Evolutionary conservation across 2,329 filamentous ascomycete genomes (phyloP).

Genomic region (Cytospora leucostoma): DNA sequence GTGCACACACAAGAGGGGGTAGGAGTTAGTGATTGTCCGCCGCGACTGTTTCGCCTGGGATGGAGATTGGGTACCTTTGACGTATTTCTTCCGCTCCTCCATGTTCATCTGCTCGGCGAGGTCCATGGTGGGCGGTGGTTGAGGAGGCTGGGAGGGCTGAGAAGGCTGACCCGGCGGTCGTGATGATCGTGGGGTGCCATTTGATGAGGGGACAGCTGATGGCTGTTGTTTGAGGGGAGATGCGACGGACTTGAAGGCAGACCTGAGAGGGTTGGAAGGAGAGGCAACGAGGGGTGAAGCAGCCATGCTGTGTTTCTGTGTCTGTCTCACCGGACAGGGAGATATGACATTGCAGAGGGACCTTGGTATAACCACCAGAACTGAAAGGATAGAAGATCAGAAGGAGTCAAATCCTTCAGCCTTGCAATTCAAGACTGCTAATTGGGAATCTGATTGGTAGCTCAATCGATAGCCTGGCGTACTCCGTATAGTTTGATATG

Average conservation of each 20-base stretch:
- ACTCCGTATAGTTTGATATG: too few relatives aligned
- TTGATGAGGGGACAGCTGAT: conserved; percentile 35
- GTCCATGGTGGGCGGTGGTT: conserved; percentile 48
- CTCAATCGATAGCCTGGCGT: too few relatives aligned
- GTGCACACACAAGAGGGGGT: conserved; percentile 4
- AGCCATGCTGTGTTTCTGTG: conserved; percentile 40
- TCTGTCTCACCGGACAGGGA: background rate
- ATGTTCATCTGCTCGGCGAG: conserved; percentile 82
- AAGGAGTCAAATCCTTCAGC: too few relatives aligned
- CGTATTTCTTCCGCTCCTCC: conserved; percentile 82
- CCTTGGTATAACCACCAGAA: background rate
- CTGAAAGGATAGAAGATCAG: background rate
- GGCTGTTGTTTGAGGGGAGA: conserved; percentile 35
- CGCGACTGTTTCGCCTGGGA: background rate
- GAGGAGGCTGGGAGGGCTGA: conserved; percentile 4
- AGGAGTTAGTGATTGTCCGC: background rate
- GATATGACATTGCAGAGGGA: background rate
- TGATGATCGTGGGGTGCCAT: conserved; percentile 32
- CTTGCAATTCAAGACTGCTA: too few relatives aligned
- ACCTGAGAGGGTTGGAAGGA: conserved; percentile 25
- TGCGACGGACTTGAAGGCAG: conserved; percentile 25
- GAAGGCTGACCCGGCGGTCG: conserved; percentile 22
- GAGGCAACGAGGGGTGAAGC: conserved; percentile 48
- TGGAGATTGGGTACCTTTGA: conserved; percentile 65
- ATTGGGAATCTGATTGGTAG: too few relatives aligned